Percentiles rank a stretch among this genome's conserved stretches.
phyloP scores from a whole-genome alignment of 352 stramenopile species.

The Globisporangium middletonii region DNA sequence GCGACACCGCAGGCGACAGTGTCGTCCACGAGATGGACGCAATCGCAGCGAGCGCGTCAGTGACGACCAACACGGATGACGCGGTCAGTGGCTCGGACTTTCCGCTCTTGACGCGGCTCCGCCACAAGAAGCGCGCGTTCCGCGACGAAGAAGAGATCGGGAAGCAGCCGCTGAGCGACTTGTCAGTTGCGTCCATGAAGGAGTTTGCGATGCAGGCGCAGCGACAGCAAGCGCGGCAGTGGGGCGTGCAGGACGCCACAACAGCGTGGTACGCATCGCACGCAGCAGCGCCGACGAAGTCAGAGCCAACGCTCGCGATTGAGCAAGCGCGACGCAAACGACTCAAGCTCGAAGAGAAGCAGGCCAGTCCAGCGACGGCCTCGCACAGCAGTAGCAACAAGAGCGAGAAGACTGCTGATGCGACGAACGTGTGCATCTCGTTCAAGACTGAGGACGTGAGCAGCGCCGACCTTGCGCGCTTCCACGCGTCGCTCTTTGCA shows the following conservation, averaged over 20 bases:
- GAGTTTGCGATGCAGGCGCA: slow-evolving; percentile 23
- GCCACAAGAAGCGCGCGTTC: slow-evolving; percentile 3
- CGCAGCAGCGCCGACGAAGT: slow-evolving; percentile 23
- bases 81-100: slow-evolving; percentile 2
- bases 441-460: slow-evolving; percentile 42
- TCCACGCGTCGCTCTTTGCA: slow-evolving; percentile 27
- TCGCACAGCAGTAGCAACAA: no score
- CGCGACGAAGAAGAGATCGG: slow-evolving; percentile 7
- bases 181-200: slow-evolving; percentile 20
- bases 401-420: neutral
- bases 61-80: neutral
- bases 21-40: neutral
- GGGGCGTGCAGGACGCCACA: slow-evolving; percentile 23
- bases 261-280: slow-evolving; percentile 32
- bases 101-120: slow-evolving; percentile 2
- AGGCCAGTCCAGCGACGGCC: no score
- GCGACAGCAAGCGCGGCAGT: slow-evolving; percentile 18
- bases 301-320: slow-evolving; percentile 41
- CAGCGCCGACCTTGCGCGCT: slow-evolving; percentile 23
- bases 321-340: slow-evolving; percentile 25
- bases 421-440: slow-evolving; percentile 27
- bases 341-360: slow-evolving; percentile 14
- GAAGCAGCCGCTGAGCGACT: slow-evolving; percentile 26
- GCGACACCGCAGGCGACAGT: neutral
- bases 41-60: neutral